A percentile compares a stretch with the other conserved stretches of the same genome.
Evolutionary conservation across 768 basidiomycete species (phyloP).

Genomic region (Mycena indigotica): DNA sequence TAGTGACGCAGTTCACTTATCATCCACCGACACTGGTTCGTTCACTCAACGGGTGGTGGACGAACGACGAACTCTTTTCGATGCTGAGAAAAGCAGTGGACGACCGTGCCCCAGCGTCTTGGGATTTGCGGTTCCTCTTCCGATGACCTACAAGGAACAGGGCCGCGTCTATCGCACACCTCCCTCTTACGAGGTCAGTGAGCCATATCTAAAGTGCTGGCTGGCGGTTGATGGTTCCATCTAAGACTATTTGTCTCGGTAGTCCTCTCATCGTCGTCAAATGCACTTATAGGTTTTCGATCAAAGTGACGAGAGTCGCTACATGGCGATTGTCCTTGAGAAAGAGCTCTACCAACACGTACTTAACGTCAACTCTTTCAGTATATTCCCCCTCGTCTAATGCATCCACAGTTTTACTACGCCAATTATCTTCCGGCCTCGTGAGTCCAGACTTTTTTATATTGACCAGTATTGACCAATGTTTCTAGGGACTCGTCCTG

Average conservation of each 20-base stretch:
- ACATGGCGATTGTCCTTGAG: constrained; percentile 8
- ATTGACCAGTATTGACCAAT: neutral
- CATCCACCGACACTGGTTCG: constrained; percentile 39
- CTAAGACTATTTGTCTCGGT: constrained; percentile 13
- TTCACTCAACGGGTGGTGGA: constrained; percentile 32
- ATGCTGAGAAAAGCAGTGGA: constrained; percentile 16
- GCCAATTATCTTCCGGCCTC: constrained; percentile 14
- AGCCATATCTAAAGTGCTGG: neutral
- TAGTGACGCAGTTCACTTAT: constrained; percentile 27
- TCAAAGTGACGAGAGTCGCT: constrained; percentile 30
- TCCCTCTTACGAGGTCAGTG: constrained; percentile 38
- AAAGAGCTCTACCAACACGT: constrained; percentile 36
- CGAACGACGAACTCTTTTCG: constrained; percentile 35
- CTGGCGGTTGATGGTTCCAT: neutral
- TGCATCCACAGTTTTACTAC: constrained; percentile 13
- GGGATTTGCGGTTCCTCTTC: constrained; percentile 40
- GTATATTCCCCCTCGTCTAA: no score
- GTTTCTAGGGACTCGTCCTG: constrained; percentile 19
- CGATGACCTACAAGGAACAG: constrained; percentile 33
- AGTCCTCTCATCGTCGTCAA: constrained; percentile 31
- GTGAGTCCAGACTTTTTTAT: constrained; percentile 5
- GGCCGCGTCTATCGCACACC: constrained; percentile 36
- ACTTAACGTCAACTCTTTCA: no score
- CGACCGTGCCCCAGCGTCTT: constrained; percentile 39
- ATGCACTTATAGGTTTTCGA: constrained; percentile 36